phyloP scores from a whole-genome alignment of 257 asterid species.

The Lantana camara region DNA sequence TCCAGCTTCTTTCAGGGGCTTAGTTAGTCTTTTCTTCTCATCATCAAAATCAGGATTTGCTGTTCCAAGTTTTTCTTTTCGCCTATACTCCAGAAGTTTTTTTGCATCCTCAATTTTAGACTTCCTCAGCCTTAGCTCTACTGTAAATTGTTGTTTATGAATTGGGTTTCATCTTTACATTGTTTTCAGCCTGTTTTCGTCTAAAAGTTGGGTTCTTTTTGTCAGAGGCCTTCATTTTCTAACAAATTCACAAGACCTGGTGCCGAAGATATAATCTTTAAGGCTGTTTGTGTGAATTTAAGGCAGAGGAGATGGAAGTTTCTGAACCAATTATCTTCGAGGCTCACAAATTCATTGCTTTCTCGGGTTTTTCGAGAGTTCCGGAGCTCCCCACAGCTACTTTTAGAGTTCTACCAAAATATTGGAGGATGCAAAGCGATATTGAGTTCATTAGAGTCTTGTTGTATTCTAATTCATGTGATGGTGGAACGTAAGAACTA shows the following conservation, averaged over 20 bases:
- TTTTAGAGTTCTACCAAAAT: constrained; percentile 54
- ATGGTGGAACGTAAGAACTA: constrained; percentile 57
- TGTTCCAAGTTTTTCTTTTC: constrained; percentile 92
- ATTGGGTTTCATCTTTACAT: constrained; percentile 41
- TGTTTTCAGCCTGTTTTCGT: constrained; percentile 56
- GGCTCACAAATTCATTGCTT: constrained; percentile 43
- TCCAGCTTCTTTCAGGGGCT: constrained; percentile 95
- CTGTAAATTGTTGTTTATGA: constrained; percentile 21
- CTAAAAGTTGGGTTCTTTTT: constrained; percentile 42
- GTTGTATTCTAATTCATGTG: constrained; percentile 56
- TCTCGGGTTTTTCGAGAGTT: constrained; percentile 64
- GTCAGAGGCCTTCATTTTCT: constrained; percentile 55
- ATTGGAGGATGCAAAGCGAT: constrained; percentile 37
- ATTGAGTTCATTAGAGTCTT: constrained; percentile 48
- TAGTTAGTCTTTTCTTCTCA: constrained; percentile 92
- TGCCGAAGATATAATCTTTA: constrained; percentile 62
- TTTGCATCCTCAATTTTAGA: too few species aligned
- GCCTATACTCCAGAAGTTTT: neutral
- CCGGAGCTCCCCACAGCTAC: constrained; percentile 46
- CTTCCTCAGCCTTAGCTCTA: neutral
- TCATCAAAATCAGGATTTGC: constrained; percentile 85
- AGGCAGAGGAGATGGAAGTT: constrained; percentile 78
- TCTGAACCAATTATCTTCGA: constrained; percentile 51
- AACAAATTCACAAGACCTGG: constrained; percentile 49
- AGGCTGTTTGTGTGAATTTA: constrained; percentile 64